These are phyloP conservation scores for Hypoxylon fuscum DNA, from an alignment of 495 filamentous ascomycete species.

Conservation along the genomic window DNA sequence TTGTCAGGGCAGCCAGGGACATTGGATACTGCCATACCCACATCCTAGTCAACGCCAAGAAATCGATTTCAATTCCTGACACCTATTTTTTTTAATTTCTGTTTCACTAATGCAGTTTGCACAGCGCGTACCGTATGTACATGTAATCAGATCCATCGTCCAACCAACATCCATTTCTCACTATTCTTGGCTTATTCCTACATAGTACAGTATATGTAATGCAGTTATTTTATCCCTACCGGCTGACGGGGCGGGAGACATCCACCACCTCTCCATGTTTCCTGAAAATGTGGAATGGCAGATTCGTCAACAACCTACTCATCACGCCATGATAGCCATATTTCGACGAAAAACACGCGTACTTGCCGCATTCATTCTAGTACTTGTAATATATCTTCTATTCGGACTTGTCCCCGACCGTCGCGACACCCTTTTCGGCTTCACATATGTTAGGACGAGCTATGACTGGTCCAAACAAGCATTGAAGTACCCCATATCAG, in stretches of 20 bases:
- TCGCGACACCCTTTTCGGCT: conserved; percentile 41
- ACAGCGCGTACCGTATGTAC: too few relatives aligned
- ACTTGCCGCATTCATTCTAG: conserved; percentile 20
- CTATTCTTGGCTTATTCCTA: background rate
- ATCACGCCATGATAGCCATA: conserved; percentile 36
- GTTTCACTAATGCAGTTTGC: conserved; percentile 40
- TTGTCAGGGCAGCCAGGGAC: background rate
- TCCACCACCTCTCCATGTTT: conserved; percentile 37
- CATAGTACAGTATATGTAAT: conserved; percentile 22
- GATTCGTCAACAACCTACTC: conserved; percentile 35
- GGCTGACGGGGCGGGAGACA: conserved; percentile 15
- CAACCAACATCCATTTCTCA: conserved; percentile 7
- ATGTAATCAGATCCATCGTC: too few relatives aligned
- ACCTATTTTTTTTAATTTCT: conserved; percentile 14
- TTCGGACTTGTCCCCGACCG: conserved; percentile 42
- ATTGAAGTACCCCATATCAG: conserved; percentile 46
- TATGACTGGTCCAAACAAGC: conserved; percentile 55
- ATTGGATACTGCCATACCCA: background rate
- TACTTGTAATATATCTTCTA: conserved; percentile 39
- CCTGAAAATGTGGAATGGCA: conserved; percentile 45
- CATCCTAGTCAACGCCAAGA: conserved; percentile 13
- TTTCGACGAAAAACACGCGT: conserved; percentile 44
- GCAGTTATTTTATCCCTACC: conserved; percentile 16
- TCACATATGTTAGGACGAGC: conserved; percentile 46
- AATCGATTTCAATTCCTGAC: conserved; percentile 20